These are phyloP conservation scores for Capronia americana DNA, from an alignment of 2,329 filamentous ascomycete genomes.

Conservation along the genomic window DNA sequence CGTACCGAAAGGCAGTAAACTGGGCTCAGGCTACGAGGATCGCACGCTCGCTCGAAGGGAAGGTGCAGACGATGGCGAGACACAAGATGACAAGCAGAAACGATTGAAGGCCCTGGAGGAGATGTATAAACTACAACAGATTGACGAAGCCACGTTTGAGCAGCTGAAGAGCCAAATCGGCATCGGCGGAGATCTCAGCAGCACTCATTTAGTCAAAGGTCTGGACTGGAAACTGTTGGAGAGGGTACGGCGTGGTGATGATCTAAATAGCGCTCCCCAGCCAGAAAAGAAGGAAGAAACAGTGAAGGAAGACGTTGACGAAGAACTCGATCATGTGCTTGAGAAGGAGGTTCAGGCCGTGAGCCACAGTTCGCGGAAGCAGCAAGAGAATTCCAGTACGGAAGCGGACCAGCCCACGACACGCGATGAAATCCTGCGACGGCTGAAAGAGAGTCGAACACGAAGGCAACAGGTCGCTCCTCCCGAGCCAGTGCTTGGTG, in stretches of 20 bases:
- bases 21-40: constrained; percentile 83
- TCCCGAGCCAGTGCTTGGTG: constrained; percentile 58
- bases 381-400: constrained; percentile 31
- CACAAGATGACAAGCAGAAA: constrained; percentile 62
- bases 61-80: constrained; percentile 58
- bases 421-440: constrained; percentile 64
- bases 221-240: constrained; percentile 77
- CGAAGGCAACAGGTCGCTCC: constrained; percentile 46
- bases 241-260: constrained; percentile 54
- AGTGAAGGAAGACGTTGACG: constrained; percentile 62
- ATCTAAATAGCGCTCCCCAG: constrained; percentile 56
- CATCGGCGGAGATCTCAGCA: constrained; percentile 77
- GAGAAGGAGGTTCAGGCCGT: constrained; percentile 45
- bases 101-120: constrained; percentile 81
- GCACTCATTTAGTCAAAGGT: constrained; percentile 89
- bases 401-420: constrained; percentile 53
- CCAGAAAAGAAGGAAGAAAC: constrained; percentile 43
- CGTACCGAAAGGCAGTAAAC: constrained; percentile 80
- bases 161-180: constrained; percentile 74
- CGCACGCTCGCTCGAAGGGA: constrained; percentile 71
- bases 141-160: constrained; percentile 80
- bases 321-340: constrained; percentile 59
- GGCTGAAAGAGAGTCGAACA: constrained; percentile 61
- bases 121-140: constrained; percentile 79
- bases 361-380: constrained; percentile 21